phyloP scores from a whole-genome alignment of 352 stramenopile species.

The Bremia lactucae region DNA sequence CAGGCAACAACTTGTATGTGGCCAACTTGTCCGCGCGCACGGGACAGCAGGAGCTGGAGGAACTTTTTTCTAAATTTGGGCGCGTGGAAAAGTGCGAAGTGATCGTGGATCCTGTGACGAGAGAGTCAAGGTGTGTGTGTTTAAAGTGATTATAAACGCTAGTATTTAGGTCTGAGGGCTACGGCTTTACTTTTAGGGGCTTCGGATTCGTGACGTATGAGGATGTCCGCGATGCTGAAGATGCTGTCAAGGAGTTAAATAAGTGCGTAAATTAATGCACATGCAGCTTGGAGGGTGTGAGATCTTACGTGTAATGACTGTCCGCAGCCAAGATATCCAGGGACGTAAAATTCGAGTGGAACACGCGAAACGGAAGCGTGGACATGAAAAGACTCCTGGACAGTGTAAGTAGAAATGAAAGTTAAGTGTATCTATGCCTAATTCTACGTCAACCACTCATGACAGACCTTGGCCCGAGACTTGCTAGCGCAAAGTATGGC shows the following conservation, averaged over 20 bases:
- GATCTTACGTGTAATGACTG: conserved; percentile 1
- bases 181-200: conserved; percentile 31
- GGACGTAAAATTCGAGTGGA: conserved; percentile 66
- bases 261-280: conserved; percentile 28
- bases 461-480: conserved; percentile 57
- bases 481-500: conserved; percentile 70
- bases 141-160: too few relatives aligned
- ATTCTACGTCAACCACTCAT: background rate
- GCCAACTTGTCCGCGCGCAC: conserved; percentile 53
- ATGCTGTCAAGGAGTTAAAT: conserved; percentile 72
- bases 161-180: too few relatives aligned
- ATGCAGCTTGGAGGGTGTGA: background rate
- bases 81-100: conserved; percentile 68
- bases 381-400: conserved; percentile 75
- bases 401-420: conserved; percentile 41
- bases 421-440: background rate
- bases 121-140: conserved; percentile 53
- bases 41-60: conserved; percentile 49
- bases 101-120: conserved; percentile 69
- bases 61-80: conserved; percentile 66
- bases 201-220: conserved; percentile 76
- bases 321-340: conserved; percentile 58
- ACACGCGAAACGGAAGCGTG: conserved; percentile 68
- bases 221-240: conserved; percentile 60
- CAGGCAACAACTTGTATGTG: conserved; percentile 76